A percentile compares a stretch with the other conserved stretches of the same genome.
These are phyloP conservation scores for Colletotrichum coccodes DNA, from an alignment of 2,329 filamentous ascomycete genomes.

Conservation along the genomic window DNA sequence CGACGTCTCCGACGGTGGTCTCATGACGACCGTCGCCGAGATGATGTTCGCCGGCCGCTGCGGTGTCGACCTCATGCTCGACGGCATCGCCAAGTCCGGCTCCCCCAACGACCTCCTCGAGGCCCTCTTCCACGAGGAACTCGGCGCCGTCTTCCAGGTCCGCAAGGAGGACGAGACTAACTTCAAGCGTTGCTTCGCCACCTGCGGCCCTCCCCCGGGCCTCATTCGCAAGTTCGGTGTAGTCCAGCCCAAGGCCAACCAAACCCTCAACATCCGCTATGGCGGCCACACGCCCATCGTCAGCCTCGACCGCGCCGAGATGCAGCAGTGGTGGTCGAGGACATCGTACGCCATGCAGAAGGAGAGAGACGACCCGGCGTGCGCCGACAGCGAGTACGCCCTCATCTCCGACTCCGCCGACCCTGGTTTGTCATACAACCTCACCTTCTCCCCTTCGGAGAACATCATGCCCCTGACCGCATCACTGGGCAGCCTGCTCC, in stretches of 20 bases:
- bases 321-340: conserved; percentile 89
- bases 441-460: conserved; percentile 83
- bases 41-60: conserved; percentile 99
- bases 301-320: conserved; percentile 73
- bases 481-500: conserved; percentile 62
- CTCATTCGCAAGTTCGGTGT: conserved; percentile 87
- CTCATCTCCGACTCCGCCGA: conserved; percentile 80
- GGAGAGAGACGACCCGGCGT: conserved; percentile 86
- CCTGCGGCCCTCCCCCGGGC: conserved; percentile 83
- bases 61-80: conserved; percentile 86
- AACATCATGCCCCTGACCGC: conserved; percentile 74
- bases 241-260: conserved; percentile 75
- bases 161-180: conserved; percentile 84
- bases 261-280: conserved; percentile 81
- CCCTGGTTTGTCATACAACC: conserved; percentile 85
- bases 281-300: conserved; percentile 73
- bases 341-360: conserved; percentile 94
- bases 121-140: conserved; percentile 93
- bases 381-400: conserved; percentile 85
- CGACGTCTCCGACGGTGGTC: conserved; percentile 91
- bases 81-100: conserved; percentile 73
- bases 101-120: conserved; percentile 74
- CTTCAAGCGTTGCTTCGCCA: conserved; percentile 91
- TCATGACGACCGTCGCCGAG: conserved; percentile 90
- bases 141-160: conserved; percentile 96